These are phyloP conservation scores for Phialocephala sp. DNA, from an alignment of 2,329 filamentous ascomycete species.

Conservation along the genomic window DNA sequence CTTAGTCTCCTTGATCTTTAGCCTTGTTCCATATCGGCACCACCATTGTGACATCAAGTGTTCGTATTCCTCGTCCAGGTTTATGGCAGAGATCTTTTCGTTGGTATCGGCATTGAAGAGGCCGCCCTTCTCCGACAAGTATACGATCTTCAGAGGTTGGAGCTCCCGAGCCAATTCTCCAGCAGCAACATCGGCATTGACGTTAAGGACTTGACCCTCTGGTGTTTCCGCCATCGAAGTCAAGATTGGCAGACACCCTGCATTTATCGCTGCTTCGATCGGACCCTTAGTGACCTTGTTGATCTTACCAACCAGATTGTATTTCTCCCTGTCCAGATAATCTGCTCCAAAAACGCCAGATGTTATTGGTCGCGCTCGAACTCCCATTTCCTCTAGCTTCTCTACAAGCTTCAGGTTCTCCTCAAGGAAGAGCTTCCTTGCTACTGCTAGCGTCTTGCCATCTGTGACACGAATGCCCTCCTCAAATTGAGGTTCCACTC, in stretches of 20 bases:
- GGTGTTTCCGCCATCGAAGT: conserved; percentile 95
- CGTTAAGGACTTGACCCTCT: conserved; percentile 92
- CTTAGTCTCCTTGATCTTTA: conserved; percentile 99
- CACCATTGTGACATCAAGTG: conserved; percentile 91
- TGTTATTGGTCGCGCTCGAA: conserved; percentile 86
- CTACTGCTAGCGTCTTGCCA: conserved; percentile 89
- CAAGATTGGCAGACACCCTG: conserved; percentile 89
- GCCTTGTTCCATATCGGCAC: conserved; percentile 91
- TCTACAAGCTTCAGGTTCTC: conserved; percentile 94
- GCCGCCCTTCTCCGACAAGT: conserved; percentile 97
- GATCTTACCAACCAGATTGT: conserved; percentile 94
- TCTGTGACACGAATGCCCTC: conserved; percentile 97
- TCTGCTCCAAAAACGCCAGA: conserved; percentile 90
- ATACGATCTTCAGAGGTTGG: conserved; percentile 96
- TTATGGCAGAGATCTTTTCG: conserved; percentile 96
- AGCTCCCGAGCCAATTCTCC: conserved; percentile 88
- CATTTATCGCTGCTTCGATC: conserved; percentile 89
- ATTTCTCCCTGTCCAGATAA: conserved; percentile 96
- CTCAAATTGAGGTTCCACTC: conserved; percentile 93
- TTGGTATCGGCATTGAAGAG: conserved; percentile 92
- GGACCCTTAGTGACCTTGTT: conserved; percentile 88
- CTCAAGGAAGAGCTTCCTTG: conserved; percentile 89
- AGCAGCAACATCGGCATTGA: conserved; percentile 96
- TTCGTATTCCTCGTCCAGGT: conserved; percentile 95
- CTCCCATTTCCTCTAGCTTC: conserved; percentile 86